Base-by-base conservation (phyloP, 108 stramenopile species). In the Nitzschia sp. region DNA sequence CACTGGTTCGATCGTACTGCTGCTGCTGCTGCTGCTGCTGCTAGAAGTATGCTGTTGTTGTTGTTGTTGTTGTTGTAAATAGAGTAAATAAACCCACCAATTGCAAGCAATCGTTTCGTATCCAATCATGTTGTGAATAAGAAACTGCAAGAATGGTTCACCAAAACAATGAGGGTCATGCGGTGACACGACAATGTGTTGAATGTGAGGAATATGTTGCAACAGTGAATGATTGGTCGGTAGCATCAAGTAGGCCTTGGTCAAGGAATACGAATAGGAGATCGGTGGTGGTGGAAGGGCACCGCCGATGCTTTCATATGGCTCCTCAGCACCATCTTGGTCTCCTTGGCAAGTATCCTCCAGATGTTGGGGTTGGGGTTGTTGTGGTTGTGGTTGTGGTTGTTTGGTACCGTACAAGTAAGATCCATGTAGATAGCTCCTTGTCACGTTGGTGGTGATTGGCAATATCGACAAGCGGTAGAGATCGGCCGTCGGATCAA, bases 51-150 rank as follows among this genome's bases (percentile, higher is more conserved):
- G 5, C 26, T 44, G 62, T 30, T 41, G 35, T 15, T 63, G 53
- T 26, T 45, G 15, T 34, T 60, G 29, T 47, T 28, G 22, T n/a
- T 57, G 63, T 21, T 23, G 57, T 4, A 47, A 34, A 45, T 30
- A 46, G 1, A 58, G 21, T 17, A 44, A 53, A 31, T 50, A 35
- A 63, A 35, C 45, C 66, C 89, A 63, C 89, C 92, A 91, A 63
- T 93, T 93, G 31, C 87, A 38, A 15, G 86, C 63, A 28, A 91
- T 80, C 9, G 89, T 90, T 52, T 93, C 83, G 9, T 63, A 71
- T 35, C 92, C 89, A 1, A 85, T 63, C 22, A 85, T 67, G 0
- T 62, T 63, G 31, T 61, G 68, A 19, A 69, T 3, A 25, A 69
- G 38, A 47, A 53, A 60, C 73, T 89, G 88, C 15, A 90, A 44